Evolutionary conservation across 1,284 basidiomycete genomes (phyloP), one percentile per base, ranked within the genome.

Genomic region (Microbotryum lychnidis-dioicae): DNA sequence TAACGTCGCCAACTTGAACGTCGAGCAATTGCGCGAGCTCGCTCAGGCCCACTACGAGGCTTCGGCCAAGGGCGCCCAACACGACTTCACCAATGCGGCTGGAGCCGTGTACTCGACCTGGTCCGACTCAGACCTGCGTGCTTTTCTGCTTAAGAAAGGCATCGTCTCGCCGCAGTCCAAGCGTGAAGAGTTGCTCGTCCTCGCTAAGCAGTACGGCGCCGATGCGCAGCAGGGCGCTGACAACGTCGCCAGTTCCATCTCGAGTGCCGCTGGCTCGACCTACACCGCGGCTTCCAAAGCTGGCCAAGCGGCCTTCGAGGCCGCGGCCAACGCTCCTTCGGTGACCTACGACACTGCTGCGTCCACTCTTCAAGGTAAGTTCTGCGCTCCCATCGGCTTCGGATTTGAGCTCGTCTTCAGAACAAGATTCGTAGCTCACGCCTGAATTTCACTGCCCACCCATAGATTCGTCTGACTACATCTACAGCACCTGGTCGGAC

Each of bases 401-500:
- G n/a, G 16, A 6, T n/a, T 42, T 29, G 5, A 33, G n/a, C 4
- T 37, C n/a, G 2, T 7, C 18, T 14, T 37, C 2, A 4, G 23
- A 20, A 31, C 16, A n/a, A n/a, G 3, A 18, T n/a, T 12, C 27
- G 37, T 27, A 4, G 16, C 50, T 54, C 16, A 47, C 37, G n/a
- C n/a, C 42, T 33, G 44, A 25, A 16, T 16, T 33, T 1, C 6
- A 46, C 56, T 31, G 7, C 8, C 31, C 31, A 31, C 31, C 31
- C 31, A 6, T 31, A 66, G 83, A 87, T 65, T 76, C 84, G 37
- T 87, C 84, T 73, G 91, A 96, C 75, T 93, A 91, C 69, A 76
- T 91, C 8, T 93, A 88, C 74, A 89, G 87, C 0, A 82, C 85
- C 2, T 94, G 92, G 92, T 83, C 86, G 63, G 89, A 94, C 70